Evolutionary conservation across 2,329 filamentous ascomycete genomes (phyloP), one percentile per base, ranked within the genome.

Genomic region (Sporothrix phasma): DNA sequence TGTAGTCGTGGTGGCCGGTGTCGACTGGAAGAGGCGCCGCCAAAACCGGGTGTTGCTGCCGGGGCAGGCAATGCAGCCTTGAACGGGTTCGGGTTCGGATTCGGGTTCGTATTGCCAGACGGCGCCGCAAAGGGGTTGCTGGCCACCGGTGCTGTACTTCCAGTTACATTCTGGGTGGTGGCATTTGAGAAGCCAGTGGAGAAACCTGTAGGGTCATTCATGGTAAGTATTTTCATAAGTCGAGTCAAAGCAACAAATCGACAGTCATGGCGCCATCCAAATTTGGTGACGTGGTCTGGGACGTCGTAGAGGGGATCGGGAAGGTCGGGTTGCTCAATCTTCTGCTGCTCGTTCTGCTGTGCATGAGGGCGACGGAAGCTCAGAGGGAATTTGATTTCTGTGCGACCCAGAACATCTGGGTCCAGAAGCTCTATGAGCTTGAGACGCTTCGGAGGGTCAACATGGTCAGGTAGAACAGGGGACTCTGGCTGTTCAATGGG

Each of bases 61-160:
- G 34, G 34, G 8, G 56, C 56, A 19, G 56, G 22, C 26, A 39
- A 19, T 19, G 39, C 37, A 39, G 62, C 46, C 45, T 53, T 39
- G n/a, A 60, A 63, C 8, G 64, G 64, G 29, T 29, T n/a, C n/a
- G n/a, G n/a, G n/a, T n/a, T n/a, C n/a, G n/a, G n/a, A n/a, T n/a
- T n/a, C n/a, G n/a, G n/a, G n/a, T n/a, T n/a, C n/a, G n/a, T n/a
- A n/a, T n/a, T 39, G 22, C 24, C 47, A 3, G 61, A 43, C n/a
- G 64, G 41, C n/a, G 61, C 39, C 11, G 37, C 46, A 47, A 64
- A 64, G 10, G 63, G 56, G 26, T 60, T 64, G 62, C 51, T 56
- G 31, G 51, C 7, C 11, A 19, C 31, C 13, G n/a, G n/a, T 34
- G 45, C 19, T 49, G 45, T 15, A 8, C 8, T 39, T 10, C 56